Conservation (phyloP, 2,329 filamentous ascomycete species). For the Microcera coccophila region DNA sequence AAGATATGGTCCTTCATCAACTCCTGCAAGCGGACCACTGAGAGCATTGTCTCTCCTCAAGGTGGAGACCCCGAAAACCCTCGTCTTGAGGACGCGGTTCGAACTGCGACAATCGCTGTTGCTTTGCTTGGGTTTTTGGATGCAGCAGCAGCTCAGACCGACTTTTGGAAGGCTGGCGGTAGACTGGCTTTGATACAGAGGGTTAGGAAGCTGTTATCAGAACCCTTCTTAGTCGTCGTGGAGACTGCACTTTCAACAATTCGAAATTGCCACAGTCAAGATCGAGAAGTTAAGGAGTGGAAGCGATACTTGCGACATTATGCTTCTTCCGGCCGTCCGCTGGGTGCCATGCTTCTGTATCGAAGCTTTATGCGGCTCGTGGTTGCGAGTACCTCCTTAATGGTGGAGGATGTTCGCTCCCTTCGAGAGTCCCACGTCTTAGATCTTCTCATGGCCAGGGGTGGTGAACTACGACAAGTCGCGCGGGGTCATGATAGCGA, state of each 20-base stretch:
- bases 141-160: slow-evolving; percentile 70
- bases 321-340: slow-evolving; percentile 69
- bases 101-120: slow-evolving; percentile 71
- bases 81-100: slow-evolving; percentile 62
- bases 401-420: slow-evolving; percentile 60
- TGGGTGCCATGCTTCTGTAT: slow-evolving; percentile 89
- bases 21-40: slow-evolving; percentile 62
- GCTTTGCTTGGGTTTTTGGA: slow-evolving; percentile 89
- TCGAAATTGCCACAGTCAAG: slow-evolving; percentile 68
- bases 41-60: slow-evolving; percentile 50
- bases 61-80: slow-evolving; percentile 54
- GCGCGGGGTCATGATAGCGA: slow-evolving; percentile 46
- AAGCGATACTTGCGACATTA: slow-evolving; percentile 82
- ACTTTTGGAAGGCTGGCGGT: slow-evolving; percentile 76
- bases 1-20: slow-evolving; percentile 70
- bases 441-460: slow-evolving; percentile 65
- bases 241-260: slow-evolving; percentile 90
- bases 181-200: slow-evolving; percentile 69
- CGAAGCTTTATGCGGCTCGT: slow-evolving; percentile 84
- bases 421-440: slow-evolving; percentile 63
- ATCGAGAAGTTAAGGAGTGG: slow-evolving; percentile 74
- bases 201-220: slow-evolving; percentile 71
- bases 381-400: slow-evolving; percentile 70
- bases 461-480: slow-evolving; percentile 40
- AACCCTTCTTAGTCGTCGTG: slow-evolving; percentile 77